Base-by-base conservation (phyloP, 2,329 filamentous ascomycete genomes). In the Xylaria sp. region DNA sequence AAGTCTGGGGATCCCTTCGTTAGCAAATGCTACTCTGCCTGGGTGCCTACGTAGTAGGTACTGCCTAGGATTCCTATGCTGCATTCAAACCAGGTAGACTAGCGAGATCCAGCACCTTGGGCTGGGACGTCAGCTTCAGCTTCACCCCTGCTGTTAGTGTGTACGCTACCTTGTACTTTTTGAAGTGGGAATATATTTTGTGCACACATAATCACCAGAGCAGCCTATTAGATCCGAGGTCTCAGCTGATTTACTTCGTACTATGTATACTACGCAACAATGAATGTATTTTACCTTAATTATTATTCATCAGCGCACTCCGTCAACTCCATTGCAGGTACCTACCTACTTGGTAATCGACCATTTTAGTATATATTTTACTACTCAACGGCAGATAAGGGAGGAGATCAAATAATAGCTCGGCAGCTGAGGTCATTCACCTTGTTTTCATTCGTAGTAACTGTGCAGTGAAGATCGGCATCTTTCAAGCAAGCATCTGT, bases 41-140 rank as follows among this genome's bases (percentile, higher is more conserved):
- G 40, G 5, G 12, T 18, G 40, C 40, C 40, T 44, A 13, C 9
- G 35, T 40, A 8, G 13, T 40, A 16, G 16, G 16, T 44, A 42
- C 59, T 67, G 42, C 53, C 63, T 54, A 44, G 69, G 69, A 65
- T n/a, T 18, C 40, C 40, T 69, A 12, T 69, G 63, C 63, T 65
- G 64, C 68, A 71, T 70, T 23, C 21, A 23, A 48, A 25, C 44
- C 44, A 48, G 44, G 44, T 51, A 47, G 35, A 44, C 48, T 71
- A 68, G 63, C 64, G 66, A 68, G 70, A 68, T 70, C 70, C 70
- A 72, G 70, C 68, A 70, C 60, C 62, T 70, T 58, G 70, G 65
- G 61, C 63, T 69, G 70, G 68, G 65, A 66, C 58, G 55, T 58
- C 69, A 66, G 64, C 64, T 69, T 63, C 65, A 63, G 58, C 65